Percentiles rank a stretch among this genome's conserved stretches.
Conservation (phyloP, 2,329 filamentous ascomycete genomes). For the Fusarium mundagurra region DNA sequence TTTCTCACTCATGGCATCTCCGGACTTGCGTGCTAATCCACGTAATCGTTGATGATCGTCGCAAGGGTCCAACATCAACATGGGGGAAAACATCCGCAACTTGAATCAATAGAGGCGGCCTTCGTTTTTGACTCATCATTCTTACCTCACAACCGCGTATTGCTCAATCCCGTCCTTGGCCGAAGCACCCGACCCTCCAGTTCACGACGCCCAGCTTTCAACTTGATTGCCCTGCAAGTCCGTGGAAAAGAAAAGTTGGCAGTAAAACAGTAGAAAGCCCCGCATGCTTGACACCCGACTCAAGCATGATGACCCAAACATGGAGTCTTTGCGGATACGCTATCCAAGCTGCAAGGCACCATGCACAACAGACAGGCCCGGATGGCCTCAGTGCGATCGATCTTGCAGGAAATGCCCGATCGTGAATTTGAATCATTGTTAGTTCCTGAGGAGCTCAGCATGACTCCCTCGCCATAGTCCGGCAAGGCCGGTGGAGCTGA, state of each 20-base stretch:
- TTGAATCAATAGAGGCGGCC: slow-evolving; percentile 8
- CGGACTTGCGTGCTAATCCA: slow-evolving; percentile 20
- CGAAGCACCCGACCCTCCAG: slow-evolving; percentile 26
- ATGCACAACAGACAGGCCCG: slow-evolving; percentile 32
- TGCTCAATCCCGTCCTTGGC: slow-evolving; percentile 12
- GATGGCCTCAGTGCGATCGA: slow-evolving; percentile 41
- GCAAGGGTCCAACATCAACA: slow-evolving; percentile 11
- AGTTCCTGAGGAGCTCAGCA: slow-evolving; percentile 32
- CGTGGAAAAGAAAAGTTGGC: slow-evolving; percentile 19
- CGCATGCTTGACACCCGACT: slow-evolving; percentile 31
- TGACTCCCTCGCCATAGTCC: slow-evolving; percentile 34
- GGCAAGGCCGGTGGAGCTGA: slow-evolving; percentile 36
- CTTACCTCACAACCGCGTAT: slow-evolving; percentile 19
- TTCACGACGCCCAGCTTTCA: not conserved
- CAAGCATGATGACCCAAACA: slow-evolving; percentile 31
- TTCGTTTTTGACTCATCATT: slow-evolving; percentile 33
- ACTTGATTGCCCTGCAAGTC: not conserved
- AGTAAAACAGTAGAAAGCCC: slow-evolving; percentile 1
- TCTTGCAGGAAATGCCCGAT: slow-evolving; percentile 42
- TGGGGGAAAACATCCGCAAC: not conserved
- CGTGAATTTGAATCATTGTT: slow-evolving; percentile 43
- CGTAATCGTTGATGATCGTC: slow-evolving; percentile 33
- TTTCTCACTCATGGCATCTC: slow-evolving; percentile 10
- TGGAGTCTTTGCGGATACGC: slow-evolving; percentile 27
- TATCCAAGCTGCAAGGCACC: slow-evolving; percentile 42